Conservation (phyloP, 352 stramenopile species). For the Pythium phragmiticola region DNA sequence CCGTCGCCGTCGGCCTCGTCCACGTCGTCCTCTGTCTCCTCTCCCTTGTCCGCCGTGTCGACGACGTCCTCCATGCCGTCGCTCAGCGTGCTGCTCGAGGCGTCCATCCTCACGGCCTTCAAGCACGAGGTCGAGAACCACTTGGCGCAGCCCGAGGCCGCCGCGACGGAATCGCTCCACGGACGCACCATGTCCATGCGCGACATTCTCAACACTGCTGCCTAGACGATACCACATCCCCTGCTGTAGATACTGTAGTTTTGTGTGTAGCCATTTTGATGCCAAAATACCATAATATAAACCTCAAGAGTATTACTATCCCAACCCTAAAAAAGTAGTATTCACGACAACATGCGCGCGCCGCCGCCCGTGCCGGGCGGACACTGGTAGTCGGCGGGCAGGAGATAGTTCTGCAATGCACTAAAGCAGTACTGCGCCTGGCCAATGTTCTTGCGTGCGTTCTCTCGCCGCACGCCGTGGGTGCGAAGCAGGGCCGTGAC, state of each 20-base stretch:
- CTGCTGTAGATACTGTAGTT: conserved; percentile 20
- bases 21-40: conserved; percentile 6
- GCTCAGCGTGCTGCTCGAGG: conserved; percentile 69
- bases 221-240: conserved; percentile 2
- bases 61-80: conserved; percentile 42
- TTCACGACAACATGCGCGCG: conserved; percentile 56
- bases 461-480: conserved; percentile 77
- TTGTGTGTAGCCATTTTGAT: conserved; percentile 8
- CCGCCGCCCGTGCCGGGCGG: conserved; percentile 78
- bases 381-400: conserved; percentile 75
- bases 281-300: neutral
- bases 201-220: conserved; percentile 51
- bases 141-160: conserved; percentile 12
- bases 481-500: conserved; percentile 72
- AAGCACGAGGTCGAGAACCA: conserved; percentile 40
- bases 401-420: conserved; percentile 79
- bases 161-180: conserved; percentile 5
- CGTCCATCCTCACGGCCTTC: conserved; percentile 66
- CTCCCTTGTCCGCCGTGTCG: conserved; percentile 28
- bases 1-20: neutral
- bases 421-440: conserved; percentile 85
- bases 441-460: conserved; percentile 87
- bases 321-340: conserved; percentile 5
- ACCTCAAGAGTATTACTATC: neutral
- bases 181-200: conserved; percentile 70